phyloP scores from a whole-genome alignment of 176 grass and related monocot species.

The Avena atlantica region DNA sequence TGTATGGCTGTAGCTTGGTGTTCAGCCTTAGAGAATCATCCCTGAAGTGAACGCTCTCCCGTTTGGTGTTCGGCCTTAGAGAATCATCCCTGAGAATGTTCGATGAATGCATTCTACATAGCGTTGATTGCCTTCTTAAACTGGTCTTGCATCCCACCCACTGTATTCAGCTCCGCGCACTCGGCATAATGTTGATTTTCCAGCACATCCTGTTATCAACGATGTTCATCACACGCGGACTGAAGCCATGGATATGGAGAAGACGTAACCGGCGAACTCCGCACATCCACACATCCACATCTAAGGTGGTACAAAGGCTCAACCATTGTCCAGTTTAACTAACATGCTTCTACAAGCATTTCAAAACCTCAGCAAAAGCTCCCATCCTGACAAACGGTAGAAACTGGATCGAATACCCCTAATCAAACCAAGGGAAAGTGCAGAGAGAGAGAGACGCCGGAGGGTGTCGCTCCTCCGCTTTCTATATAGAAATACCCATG shows the following conservation, averaged over 20 bases:
- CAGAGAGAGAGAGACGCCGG: neutral
- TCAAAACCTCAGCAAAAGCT: neutral
- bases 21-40: too few species aligned
- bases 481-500: neutral
- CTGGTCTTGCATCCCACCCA: too few species aligned
- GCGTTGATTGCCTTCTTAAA: too few species aligned
- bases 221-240: slow-evolving; percentile 34
- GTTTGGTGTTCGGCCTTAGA: too few species aligned
- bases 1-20: neutral
- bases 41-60: too few species aligned
- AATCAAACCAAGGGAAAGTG: neutral
- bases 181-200: too few species aligned
- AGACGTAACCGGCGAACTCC: slow-evolving; percentile 57
- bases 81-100: too few species aligned
- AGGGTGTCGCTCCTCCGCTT: too few species aligned
- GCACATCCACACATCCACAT: neutral
- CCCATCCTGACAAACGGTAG: neutral
- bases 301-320: neutral
- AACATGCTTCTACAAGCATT: slow-evolving; percentile 12
- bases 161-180: too few species aligned
- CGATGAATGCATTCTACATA: too few species aligned
- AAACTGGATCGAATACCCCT: too few species aligned
- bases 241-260: slow-evolving; percentile 52
- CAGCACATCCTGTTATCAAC: too few species aligned
- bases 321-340: neutral